Conservation (phyloP, 768 basidiomycete genomes). For the Pleurotus eryngii region DNA sequence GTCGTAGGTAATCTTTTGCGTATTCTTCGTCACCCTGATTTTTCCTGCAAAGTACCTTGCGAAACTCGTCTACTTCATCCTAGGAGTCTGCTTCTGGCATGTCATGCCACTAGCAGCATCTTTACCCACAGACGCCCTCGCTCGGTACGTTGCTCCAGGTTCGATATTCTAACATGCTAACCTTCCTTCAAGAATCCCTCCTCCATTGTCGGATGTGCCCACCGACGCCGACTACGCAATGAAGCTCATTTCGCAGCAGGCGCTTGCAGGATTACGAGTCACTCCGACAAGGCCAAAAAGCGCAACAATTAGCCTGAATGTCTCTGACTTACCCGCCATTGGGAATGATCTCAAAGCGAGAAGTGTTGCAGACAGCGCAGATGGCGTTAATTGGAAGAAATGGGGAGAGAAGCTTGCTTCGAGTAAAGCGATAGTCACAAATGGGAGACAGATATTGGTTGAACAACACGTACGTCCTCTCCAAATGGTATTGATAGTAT, state of each 20-base stretch:
- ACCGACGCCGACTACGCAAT: conserved; percentile 72
- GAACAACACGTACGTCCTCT: conserved; percentile 28
- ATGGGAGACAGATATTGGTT: conserved; percentile 37
- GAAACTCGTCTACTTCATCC: conserved; percentile 41
- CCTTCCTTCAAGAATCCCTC: conserved; percentile 35
- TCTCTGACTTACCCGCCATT: not conserved
- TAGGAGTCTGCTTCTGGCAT: conserved; percentile 65
- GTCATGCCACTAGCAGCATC: conserved; percentile 51
- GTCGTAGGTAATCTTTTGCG: conserved; percentile 33
- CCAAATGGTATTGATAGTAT: not conserved
- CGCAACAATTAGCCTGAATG: conserved; percentile 8
- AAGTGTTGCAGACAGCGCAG: conserved; percentile 7
- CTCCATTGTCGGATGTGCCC: conserved; percentile 48
- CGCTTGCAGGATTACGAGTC: conserved; percentile 51
- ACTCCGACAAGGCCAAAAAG: conserved; percentile 26
- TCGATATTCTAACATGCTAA: not conserved
- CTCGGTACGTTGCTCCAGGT: conserved; percentile 33
- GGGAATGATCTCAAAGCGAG: not conserved
- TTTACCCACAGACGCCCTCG: conserved; percentile 42
- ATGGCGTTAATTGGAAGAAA: conserved; percentile 51
- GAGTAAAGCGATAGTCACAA: conserved; percentile 41
- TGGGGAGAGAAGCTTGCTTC: conserved; percentile 46
- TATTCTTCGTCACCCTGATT: conserved; percentile 37
- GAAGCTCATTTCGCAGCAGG: conserved; percentile 60
- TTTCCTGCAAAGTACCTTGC: conserved; percentile 48